Evolutionary conservation across 179 eudicot species (phyloP).

Genomic region (Beta corolliflora): DNA sequence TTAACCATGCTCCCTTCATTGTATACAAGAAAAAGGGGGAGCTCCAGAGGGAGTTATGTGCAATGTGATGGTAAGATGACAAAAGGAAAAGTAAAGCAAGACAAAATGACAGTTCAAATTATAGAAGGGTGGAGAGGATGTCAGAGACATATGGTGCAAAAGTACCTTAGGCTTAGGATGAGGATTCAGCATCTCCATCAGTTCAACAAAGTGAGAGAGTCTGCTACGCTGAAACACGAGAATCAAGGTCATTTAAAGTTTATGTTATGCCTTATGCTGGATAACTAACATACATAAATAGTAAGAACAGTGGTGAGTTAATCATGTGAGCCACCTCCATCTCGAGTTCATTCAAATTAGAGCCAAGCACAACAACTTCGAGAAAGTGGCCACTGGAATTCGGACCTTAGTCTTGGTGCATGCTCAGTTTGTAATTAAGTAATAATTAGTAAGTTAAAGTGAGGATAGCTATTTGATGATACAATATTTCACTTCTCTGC

Average conservation of each 20-base stretch:
- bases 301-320: not conserved
- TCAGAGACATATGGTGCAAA: not conserved
- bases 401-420: not conserved
- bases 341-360: not conserved
- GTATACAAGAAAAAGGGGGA: not conserved
- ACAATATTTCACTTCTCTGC: not conserved
- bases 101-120: not conserved
- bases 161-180: constrained; percentile 83
- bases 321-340: not conserved
- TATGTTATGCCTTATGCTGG: not conserved
- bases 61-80: not conserved
- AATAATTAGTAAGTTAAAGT: not conserved
- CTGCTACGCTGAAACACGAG: constrained; percentile 64
- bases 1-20: not conserved
- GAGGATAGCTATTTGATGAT: not conserved
- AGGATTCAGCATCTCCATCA: constrained; percentile 95
- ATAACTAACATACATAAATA: not conserved
- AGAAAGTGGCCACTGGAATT: not conserved
- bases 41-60: not conserved
- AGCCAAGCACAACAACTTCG: not conserved
- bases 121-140: not conserved
- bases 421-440: not conserved
- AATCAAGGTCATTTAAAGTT: constrained; percentile 16
- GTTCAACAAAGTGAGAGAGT: constrained; percentile 80
- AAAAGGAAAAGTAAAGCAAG: not conserved